A percentile compares a stretch with the other conserved stretches of the same genome.
Evolutionary conservation across 2,329 filamentous ascomycete genomes (phyloP).

Genomic region (Trichoderma afroharzianum): DNA sequence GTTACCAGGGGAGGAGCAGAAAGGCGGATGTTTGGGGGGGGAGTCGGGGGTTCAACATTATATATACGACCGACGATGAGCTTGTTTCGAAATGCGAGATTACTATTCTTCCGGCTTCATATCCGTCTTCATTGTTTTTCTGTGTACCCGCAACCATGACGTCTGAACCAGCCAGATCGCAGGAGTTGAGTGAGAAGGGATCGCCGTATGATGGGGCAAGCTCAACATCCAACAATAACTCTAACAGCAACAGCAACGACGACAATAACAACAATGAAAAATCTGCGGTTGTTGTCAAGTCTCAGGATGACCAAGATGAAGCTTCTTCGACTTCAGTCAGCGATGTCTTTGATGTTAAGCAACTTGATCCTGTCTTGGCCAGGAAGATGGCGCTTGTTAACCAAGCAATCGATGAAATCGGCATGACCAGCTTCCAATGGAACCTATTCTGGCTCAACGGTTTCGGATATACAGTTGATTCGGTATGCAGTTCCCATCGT

Average conservation of each 20-base stretch:
- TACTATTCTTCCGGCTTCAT: background rate
- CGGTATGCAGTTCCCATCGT: background rate
- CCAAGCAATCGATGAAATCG: constrained; percentile 17
- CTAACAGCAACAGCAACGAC: background rate
- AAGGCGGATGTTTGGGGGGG: background rate
- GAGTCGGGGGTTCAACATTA: background rate
- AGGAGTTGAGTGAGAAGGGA: background rate
- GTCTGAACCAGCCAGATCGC: background rate
- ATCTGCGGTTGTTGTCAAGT: background rate
- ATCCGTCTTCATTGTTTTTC: background rate
- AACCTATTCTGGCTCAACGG: constrained; percentile 17
- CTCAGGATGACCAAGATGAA: background rate
- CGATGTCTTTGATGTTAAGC: constrained; percentile 17
- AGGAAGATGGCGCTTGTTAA: constrained; percentile 19
- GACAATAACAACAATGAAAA: background rate
- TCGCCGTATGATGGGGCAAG: background rate
- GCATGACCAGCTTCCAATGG: constrained; percentile 19
- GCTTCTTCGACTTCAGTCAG: background rate
- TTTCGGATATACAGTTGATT: constrained; percentile 15
- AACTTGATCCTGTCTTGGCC: constrained; percentile 13
- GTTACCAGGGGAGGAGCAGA: background rate
- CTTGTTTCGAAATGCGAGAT: background rate
- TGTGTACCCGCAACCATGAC: background rate
- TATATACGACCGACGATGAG: background rate
- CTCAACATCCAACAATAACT: background rate